A percentile compares a stretch with the other conserved stretches of the same genome.
Conservation (phyloP, 2,329 filamentous ascomycete species). For the Diaporthe helianthi region DNA sequence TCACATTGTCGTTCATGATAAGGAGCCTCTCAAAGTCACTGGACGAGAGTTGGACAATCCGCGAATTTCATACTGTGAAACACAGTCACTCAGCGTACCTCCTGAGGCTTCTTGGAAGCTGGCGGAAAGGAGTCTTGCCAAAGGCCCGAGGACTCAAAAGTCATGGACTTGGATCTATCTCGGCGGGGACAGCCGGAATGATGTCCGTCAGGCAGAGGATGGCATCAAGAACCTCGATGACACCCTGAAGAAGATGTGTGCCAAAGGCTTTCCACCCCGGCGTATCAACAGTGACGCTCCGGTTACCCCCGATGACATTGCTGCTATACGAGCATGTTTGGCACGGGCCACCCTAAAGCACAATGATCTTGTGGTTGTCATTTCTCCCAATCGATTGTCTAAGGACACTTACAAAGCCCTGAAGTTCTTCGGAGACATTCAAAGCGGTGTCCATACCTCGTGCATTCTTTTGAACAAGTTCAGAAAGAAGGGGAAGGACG, state of each 20-base stretch:
- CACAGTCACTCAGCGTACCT: too few relatives aligned
- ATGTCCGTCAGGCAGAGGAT: background rate
- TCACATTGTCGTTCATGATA: constrained; percentile 65
- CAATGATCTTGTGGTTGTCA: constrained; percentile 64
- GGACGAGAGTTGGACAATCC: constrained; percentile 67
- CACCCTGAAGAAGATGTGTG: background rate
- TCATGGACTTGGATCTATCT: background rate
- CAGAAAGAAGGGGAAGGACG: constrained; percentile 34
- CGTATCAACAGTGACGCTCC: too few relatives aligned
- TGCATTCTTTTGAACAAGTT: constrained; percentile 60
- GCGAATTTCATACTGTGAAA: background rate
- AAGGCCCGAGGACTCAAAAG: background rate
- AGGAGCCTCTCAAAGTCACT: constrained; percentile 72
- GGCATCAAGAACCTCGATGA: background rate
- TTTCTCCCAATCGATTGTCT: constrained; percentile 49
- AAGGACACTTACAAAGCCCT: constrained; percentile 65
- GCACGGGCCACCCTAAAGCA: background rate
- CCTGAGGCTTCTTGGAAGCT: background rate
- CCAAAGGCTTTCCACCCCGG: background rate
- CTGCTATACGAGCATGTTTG: background rate
- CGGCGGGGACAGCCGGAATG: background rate
- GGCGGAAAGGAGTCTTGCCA: background rate
- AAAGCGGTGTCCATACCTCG: constrained; percentile 71
- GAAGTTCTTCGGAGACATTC: constrained; percentile 73
- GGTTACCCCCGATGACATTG: too few relatives aligned